Evolutionary conservation across 2,329 filamentous ascomycete genomes (phyloP).

Genomic region (Pestalotiopsis sp.): DNA sequence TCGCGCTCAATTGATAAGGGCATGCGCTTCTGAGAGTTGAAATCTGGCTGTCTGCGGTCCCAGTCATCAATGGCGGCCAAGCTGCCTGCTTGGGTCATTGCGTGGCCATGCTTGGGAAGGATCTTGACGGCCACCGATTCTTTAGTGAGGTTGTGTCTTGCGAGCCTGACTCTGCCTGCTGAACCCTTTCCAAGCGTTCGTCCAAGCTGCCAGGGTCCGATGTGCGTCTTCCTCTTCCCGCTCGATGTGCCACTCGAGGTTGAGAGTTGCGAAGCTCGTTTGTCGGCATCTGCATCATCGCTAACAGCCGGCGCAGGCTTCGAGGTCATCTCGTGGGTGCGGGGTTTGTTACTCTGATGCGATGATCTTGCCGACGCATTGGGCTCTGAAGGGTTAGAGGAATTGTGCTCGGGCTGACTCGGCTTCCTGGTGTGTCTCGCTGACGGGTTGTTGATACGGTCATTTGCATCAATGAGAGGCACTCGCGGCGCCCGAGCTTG

Average conservation of each 20-base stretch:
- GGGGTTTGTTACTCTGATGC: background rate
- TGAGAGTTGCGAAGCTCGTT: conserved; percentile 29
- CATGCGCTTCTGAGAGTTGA: conserved; percentile 69
- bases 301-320: conserved; percentile 7
- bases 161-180: conserved; percentile 84
- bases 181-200: conserved; percentile 88
- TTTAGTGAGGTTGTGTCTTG: conserved; percentile 76
- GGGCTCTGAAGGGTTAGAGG: conserved; percentile 25
- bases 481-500: conserved; percentile 22
- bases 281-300: conserved; percentile 19
- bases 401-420: conserved; percentile 12
- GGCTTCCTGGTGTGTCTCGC: conserved; percentile 21
- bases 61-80: conserved; percentile 80
- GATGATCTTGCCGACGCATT: conserved; percentile 17
- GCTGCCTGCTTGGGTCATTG: conserved; percentile 82
- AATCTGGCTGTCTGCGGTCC: conserved; percentile 59
- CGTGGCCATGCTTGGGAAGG: conserved; percentile 80
- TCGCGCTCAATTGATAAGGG: conserved; percentile 91
- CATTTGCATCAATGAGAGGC: conserved; percentile 33
- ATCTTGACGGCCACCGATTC: conserved; percentile 94
- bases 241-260: conserved; percentile 31
- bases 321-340: background rate
- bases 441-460: conserved; percentile 27
- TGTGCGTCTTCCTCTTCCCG: conserved; percentile 66
- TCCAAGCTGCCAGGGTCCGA: conserved; percentile 93